Evolutionary conservation across 2,329 filamentous ascomycete species (phyloP).

Genomic region (Plenodomus tracheiphilus): DNA sequence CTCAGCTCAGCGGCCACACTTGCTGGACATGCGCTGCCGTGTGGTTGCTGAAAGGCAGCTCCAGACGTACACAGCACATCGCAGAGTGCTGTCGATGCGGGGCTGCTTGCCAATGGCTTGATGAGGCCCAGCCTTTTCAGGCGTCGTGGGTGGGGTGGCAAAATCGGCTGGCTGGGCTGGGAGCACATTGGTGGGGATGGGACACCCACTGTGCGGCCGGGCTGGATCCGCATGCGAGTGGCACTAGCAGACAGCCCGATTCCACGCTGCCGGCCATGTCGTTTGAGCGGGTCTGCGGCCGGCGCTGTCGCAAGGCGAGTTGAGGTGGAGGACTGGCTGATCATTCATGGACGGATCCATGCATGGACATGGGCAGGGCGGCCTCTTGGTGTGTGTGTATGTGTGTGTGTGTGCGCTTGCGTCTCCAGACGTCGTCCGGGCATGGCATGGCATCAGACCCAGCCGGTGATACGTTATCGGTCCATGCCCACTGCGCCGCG

Average conservation of each 20-base stretch:
- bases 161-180: slow-evolving; percentile 12
- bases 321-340: background rate
- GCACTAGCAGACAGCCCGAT: slow-evolving; percentile 27
- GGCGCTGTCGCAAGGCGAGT: slow-evolving; percentile 12
- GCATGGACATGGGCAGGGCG: background rate
- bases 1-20: background rate
- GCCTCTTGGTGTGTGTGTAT: background rate
- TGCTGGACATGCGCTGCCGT: background rate
- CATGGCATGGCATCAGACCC: slow-evolving; percentile 8
- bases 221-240: slow-evolving; percentile 26
- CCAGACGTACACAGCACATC: too few species aligned
- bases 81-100: slow-evolving; percentile 23
- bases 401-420: background rate
- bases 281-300: slow-evolving; percentile 7
- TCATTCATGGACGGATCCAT: background rate
- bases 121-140: slow-evolving; percentile 16
- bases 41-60: slow-evolving; percentile 6
- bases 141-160: slow-evolving; percentile 21
- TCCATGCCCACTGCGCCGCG: slow-evolving; percentile 7
- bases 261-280: slow-evolving; percentile 28
- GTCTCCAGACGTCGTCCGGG: background rate
- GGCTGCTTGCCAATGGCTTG: slow-evolving; percentile 21
- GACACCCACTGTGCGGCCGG: slow-evolving; percentile 6
- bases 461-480: slow-evolving; percentile 16
- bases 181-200: slow-evolving; percentile 13